Base-by-base conservation (phyloP, 2,329 filamentous ascomycete species). In the Didymella pinodella region DNA sequence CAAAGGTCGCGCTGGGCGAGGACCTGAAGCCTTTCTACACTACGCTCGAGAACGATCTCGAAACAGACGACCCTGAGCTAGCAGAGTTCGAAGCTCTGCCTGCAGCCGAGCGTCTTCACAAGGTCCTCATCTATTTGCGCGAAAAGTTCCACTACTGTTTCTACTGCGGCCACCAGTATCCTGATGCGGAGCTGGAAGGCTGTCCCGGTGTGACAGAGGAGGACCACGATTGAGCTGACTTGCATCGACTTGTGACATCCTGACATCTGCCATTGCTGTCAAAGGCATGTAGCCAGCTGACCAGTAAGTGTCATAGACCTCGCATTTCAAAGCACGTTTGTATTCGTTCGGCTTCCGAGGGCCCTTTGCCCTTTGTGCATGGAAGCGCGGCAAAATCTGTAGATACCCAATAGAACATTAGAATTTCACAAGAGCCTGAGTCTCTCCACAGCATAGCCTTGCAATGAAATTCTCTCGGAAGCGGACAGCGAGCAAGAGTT, bases 91-190 rank as follows among this genome's bases (percentile, higher is more conserved):
- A 93, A 69, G 85, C 84, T 1, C 79, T 94, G 44, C 85, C 88
- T 22, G 81, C 87, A 1, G 80, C 80, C 1, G 90, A 96, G 68
- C 86, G 87, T 65, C 78, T 98, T 62, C 79, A 81, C 8, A 86
- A 82, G 66, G 76, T 96, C 14, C 84, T 97, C 10, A 75, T 79
- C 18, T 88, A 91, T 76, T 76, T 99, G 53, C 85, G 95, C 36
- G 81, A 87, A 48, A 85, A 85, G 71, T 86, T 92, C 71, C 78
- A 83, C 44, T 99, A 99, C 75, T 99, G 95, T 79, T 97, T 97
- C 75, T 99, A 93, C 91, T 99, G 95, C 79, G 98, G 97, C 76
- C 90, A 85, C 77, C 82, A 82, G 51, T 99, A 97, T 75, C 85
- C 88, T 0, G 88, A 92, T 70, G 81, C 80, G 34, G 78, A 81